Evolutionary conservation across 768 basidiomycete species (phyloP).

Genomic region (Megacollybia marginata): DNA sequence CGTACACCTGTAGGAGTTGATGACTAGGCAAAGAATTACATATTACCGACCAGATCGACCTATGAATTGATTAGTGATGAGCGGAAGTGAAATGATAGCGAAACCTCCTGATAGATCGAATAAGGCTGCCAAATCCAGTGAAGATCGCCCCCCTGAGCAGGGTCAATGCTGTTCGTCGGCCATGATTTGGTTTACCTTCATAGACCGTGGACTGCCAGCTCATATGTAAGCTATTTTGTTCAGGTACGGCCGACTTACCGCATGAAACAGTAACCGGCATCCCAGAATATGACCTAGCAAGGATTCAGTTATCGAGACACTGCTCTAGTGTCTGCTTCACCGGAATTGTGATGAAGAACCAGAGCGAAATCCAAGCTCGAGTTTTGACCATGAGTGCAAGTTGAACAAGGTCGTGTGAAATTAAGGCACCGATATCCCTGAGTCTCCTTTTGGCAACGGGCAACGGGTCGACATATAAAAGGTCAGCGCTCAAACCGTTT

Average conservation of each 20-base stretch:
- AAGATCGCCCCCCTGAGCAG: slow-evolving; percentile 64
- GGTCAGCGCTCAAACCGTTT: not conserved
- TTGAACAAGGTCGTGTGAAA: too few relatives aligned
- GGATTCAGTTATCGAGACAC: too few relatives aligned
- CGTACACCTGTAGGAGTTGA: slow-evolving; percentile 53
- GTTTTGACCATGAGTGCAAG: not conserved
- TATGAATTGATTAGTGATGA: slow-evolving; percentile 12
- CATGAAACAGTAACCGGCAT: slow-evolving; percentile 75
- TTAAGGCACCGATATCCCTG: too few relatives aligned
- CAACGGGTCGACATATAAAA: too few relatives aligned
- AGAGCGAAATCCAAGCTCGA: not conserved
- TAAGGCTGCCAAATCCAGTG: slow-evolving; percentile 93
- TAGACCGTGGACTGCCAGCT: slow-evolving; percentile 67
- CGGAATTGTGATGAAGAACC: not conserved
- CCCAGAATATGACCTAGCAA: slow-evolving; percentile 55
- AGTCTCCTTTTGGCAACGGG: too few relatives aligned
- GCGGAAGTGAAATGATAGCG: slow-evolving; percentile 20
- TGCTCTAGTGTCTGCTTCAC: not conserved
- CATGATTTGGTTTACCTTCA: slow-evolving; percentile 32
- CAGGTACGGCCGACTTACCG: slow-evolving; percentile 36
- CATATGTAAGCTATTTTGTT: not conserved
- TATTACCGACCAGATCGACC: slow-evolving; percentile 27
- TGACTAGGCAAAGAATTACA: not conserved
- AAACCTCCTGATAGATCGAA: slow-evolving; percentile 63
- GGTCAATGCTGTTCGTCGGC: not conserved